Conservation (phyloP, 2,329 filamentous ascomycete species). For the Diplocarpon rosae region DNA sequence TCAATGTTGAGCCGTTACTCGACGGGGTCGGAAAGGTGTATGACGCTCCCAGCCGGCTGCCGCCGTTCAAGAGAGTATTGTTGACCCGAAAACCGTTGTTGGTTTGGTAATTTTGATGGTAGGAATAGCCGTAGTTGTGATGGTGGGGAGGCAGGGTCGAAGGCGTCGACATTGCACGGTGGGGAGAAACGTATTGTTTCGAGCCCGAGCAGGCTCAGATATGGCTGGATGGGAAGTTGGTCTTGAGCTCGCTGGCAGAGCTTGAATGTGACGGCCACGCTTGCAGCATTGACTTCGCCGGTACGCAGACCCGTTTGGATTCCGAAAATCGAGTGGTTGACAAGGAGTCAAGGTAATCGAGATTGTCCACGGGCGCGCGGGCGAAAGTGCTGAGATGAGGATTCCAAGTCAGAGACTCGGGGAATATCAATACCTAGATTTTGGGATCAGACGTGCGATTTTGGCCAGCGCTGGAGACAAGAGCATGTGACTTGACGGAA, state of each 20-base stretch:
- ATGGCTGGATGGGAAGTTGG: constrained; percentile 9
- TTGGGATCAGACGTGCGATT: neutral
- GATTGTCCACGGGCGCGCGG: constrained; percentile 8
- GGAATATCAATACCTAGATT: constrained; percentile 8
- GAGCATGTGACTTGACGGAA: constrained; percentile 5
- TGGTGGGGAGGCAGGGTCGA: constrained; percentile 62
- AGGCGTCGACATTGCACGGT: constrained; percentile 61
- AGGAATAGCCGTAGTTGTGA: constrained; percentile 51
- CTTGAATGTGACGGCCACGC: constrained; percentile 4
- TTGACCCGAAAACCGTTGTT: constrained; percentile 41
- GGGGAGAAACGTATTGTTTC: constrained; percentile 16
- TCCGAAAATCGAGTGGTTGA: constrained; percentile 3
- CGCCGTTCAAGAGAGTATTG: constrained; percentile 27
- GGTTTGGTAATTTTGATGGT: constrained; percentile 43
- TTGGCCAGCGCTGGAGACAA: neutral
- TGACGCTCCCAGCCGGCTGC: constrained; percentile 23
- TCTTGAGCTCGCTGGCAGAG: constrained; percentile 8
- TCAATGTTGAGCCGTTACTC: constrained; percentile 23
- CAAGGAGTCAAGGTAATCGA: constrained; percentile 4
- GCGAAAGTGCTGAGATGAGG: neutral
- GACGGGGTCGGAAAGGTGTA: constrained; percentile 25
- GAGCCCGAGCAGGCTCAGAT: constrained; percentile 17
- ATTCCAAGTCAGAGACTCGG: constrained; percentile 11
- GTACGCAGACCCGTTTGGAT: neutral
- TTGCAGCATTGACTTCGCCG: constrained; percentile 18